These are phyloP conservation scores for Sugiyamaella qingdaonensis DNA, from an alignment of 805 yeast species.

Conservation along the genomic window DNA sequence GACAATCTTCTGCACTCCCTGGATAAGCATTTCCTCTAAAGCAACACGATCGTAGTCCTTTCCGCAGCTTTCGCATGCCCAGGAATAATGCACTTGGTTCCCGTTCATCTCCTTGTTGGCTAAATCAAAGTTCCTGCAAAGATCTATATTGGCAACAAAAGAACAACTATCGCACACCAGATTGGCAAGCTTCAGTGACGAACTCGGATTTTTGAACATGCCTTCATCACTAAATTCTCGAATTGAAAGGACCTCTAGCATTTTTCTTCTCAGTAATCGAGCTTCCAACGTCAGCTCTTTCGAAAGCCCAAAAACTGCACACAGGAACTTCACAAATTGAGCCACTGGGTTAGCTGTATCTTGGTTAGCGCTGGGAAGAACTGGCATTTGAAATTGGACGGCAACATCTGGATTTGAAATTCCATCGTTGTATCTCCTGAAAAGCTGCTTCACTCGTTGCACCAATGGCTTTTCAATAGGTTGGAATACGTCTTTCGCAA, in stretches of 20 bases:
- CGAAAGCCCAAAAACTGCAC: conserved; percentile 69
- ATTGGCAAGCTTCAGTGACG: conserved; percentile 60
- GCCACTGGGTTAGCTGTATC: conserved; percentile 63
- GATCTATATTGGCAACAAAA: conserved; percentile 67
- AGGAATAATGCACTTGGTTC: conserved; percentile 25
- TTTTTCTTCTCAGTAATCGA: conserved; percentile 66
- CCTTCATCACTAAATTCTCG: conserved; percentile 81
- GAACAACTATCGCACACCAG: conserved; percentile 80
- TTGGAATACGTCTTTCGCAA: conserved; percentile 35
- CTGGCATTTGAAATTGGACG: conserved; percentile 68
- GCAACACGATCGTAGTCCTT: conserved; percentile 59
- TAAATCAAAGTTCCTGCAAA: conserved; percentile 62
- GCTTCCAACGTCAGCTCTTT: conserved; percentile 63
- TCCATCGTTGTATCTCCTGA: conserved; percentile 67
- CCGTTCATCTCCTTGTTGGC: conserved; percentile 22
- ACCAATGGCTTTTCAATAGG: conserved; percentile 59
- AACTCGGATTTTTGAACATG: conserved; percentile 67
- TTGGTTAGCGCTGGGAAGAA: conserved; percentile 53
- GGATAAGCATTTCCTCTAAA: conserved; percentile 75
- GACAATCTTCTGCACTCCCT: conserved; percentile 52
- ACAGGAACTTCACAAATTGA: conserved; percentile 70
- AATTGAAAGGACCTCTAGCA: conserved; percentile 69
- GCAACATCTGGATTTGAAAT: conserved; percentile 55
- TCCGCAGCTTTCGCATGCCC: conserved; percentile 66
- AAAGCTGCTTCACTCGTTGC: conserved; percentile 61